phyloP scores from a whole-genome alignment of 108 stramenopile genomes.

The Aureococcus anophagefferens region DNA sequence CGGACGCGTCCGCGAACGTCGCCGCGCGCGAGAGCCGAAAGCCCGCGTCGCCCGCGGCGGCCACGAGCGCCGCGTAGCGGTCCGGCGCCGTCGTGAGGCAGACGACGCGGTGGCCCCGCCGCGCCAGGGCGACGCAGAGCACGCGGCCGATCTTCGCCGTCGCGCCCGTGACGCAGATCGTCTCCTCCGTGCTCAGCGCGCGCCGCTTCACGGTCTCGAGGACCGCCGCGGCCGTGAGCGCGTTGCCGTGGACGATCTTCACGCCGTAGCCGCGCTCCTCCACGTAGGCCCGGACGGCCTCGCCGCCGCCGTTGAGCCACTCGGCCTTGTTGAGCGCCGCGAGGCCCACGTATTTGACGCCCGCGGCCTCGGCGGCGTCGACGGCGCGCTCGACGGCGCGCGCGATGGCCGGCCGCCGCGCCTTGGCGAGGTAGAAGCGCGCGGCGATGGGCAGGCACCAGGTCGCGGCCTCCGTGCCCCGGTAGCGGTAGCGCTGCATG shows the following conservation, averaged over 20 bases:
- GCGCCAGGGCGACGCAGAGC: constrained; percentile 34
- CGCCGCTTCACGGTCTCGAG: constrained; percentile 36
- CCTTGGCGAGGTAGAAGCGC: background rate
- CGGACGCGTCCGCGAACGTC: background rate
- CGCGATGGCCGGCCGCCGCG: background rate
- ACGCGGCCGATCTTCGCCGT: constrained; percentile 54
- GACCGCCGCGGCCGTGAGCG: constrained; percentile 46
- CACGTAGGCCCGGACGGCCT: constrained; percentile 9
- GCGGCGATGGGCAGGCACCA: background rate
- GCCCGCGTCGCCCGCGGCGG: background rate
- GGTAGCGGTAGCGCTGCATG: background rate
- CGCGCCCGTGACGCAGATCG: constrained; percentile 45
- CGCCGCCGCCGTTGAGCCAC: constrained; percentile 50
- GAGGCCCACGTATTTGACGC: constrained; percentile 44
- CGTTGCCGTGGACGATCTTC: constrained; percentile 49
- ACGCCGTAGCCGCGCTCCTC: background rate
- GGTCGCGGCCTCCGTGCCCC: background rate
- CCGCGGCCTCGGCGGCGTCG: constrained; percentile 28
- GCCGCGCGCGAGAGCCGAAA: background rate
- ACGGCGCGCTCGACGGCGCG: background rate
- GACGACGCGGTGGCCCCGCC: background rate
- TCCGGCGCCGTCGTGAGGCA: background rate
- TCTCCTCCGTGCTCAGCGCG: constrained; percentile 22
- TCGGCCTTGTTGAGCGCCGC: constrained; percentile 55
- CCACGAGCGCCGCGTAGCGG: background rate